These are phyloP conservation scores for Pythium chondricola DNA, from an alignment of 352 stramenopile species.

Conservation along the genomic window DNA sequence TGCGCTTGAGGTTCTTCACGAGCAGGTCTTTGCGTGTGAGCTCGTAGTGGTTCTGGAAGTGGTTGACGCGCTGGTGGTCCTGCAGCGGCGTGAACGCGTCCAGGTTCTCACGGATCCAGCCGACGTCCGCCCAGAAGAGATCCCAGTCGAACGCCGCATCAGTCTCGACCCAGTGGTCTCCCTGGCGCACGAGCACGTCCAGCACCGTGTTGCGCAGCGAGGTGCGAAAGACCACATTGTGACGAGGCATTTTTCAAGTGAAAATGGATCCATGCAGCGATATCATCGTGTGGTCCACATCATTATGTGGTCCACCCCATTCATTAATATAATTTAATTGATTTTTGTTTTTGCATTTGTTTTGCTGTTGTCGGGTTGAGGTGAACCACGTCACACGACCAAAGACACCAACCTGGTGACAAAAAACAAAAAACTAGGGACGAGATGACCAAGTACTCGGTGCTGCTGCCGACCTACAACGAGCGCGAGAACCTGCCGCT, in stretches of 20 bases:
- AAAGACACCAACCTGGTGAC: constrained; percentile 6
- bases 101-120: constrained; percentile 78
- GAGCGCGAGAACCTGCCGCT: constrained; percentile 97
- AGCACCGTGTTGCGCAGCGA: constrained; percentile 75
- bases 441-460: constrained; percentile 82
- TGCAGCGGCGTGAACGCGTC: constrained; percentile 56
- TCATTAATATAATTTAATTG: neutral
- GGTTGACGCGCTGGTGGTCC: constrained; percentile 84
- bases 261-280: neutral
- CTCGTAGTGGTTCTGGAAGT: constrained; percentile 93
- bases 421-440: constrained; percentile 1
- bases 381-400: neutral
- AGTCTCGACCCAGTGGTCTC: constrained; percentile 61
- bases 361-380: no score
- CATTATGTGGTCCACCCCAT: neutral
- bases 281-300: constrained; percentile 5
- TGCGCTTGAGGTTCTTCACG: constrained; percentile 90
- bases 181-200: constrained; percentile 54
- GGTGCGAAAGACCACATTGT: constrained; percentile 45
- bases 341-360: no score
- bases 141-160: constrained; percentile 77
- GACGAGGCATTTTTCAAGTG: constrained; percentile 1
- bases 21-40: constrained; percentile 88
- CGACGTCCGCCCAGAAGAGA: constrained; percentile 78
- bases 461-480: constrained; percentile 98